Evolutionary conservation across 176 grass and related monocot species (phyloP).

Genomic region (Carex scoparia): DNA sequence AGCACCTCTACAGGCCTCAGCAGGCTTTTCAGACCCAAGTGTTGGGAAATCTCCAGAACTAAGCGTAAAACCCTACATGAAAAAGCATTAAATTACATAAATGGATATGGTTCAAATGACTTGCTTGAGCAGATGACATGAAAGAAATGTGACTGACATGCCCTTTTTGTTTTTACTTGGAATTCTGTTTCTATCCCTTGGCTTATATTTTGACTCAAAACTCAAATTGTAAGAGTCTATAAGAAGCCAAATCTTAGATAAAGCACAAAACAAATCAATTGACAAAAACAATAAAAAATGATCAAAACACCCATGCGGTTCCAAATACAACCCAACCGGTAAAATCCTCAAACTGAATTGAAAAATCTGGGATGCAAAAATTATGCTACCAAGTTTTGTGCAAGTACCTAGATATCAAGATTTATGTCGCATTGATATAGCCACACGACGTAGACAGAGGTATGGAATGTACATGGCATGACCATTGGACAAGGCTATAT

Average conservation of each 20-base stretch:
- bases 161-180: neutral
- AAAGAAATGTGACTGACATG: slow-evolving; percentile 12
- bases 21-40: slow-evolving; percentile 71
- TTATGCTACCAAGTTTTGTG: neutral
- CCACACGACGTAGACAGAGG: neutral
- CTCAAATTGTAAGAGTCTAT: neutral
- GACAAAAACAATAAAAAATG: neutral
- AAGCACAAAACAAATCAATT: neutral
- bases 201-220: neutral
- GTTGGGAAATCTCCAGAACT: slow-evolving; percentile 93
- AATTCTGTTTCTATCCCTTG: neutral
- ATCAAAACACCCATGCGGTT: neutral
- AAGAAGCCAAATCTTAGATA: slow-evolving; percentile 8
- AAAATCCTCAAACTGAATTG: neutral
- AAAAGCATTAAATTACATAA: neutral
- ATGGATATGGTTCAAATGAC: neutral
- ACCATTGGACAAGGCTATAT: neutral
- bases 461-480: neutral
- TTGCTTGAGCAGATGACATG: neutral
- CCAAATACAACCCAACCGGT: neutral
- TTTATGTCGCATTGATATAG: neutral
- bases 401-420: neutral
- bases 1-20: slow-evolving; percentile 69
- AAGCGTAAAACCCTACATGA: slow-evolving; percentile 73
- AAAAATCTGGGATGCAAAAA: neutral